Percentiles rank a stretch among this genome's conserved stretches.
phyloP scores from a whole-genome alignment of 2,329 filamentous ascomycete species.

The Drechmeria coniospora region DNA sequence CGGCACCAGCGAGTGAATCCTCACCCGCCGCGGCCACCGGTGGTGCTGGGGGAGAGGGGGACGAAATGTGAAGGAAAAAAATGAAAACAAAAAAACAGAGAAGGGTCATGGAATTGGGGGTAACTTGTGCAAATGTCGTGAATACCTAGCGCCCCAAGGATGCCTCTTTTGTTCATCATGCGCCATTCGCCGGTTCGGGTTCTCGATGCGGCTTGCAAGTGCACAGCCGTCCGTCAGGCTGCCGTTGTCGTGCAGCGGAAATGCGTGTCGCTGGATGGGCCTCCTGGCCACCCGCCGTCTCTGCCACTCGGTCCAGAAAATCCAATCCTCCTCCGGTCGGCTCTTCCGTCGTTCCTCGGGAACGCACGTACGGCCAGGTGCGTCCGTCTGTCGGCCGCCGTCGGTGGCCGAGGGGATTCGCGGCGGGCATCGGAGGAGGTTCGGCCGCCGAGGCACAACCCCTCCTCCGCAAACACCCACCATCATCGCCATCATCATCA shows the following conservation, averaged over 20 bases:
- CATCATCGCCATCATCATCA: too few relatives aligned
- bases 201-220: conserved; percentile 12
- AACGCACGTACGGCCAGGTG: too few relatives aligned
- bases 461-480: conserved; percentile 2
- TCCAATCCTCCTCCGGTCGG: conserved; percentile 5
- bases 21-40: too few relatives aligned
- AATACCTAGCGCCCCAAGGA: conserved; percentile 21
- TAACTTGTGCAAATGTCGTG: conserved; percentile 16
- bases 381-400: conserved; percentile 1
- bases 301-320: conserved; percentile 12
- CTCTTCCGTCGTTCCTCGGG: conserved; percentile 4
- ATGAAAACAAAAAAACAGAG: neutral
- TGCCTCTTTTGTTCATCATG: conserved; percentile 21
- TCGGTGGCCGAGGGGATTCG: neutral
- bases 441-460: neutral
- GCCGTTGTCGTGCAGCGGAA: conserved; percentile 16
- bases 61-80: too few relatives aligned
- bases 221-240: too few relatives aligned
- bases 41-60: too few relatives aligned
- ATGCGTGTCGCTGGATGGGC: conserved; percentile 2
- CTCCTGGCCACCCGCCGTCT: conserved; percentile 10
- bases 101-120: conserved; percentile 7
- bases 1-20: too few relatives aligned
- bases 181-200: conserved; percentile 24
- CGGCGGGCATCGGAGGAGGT: neutral